A percentile compares a stretch with the other conserved stretches of the same genome.
Conservation (phyloP, 202 grass and related monocot species). For the Digitaria exilis region DNA sequence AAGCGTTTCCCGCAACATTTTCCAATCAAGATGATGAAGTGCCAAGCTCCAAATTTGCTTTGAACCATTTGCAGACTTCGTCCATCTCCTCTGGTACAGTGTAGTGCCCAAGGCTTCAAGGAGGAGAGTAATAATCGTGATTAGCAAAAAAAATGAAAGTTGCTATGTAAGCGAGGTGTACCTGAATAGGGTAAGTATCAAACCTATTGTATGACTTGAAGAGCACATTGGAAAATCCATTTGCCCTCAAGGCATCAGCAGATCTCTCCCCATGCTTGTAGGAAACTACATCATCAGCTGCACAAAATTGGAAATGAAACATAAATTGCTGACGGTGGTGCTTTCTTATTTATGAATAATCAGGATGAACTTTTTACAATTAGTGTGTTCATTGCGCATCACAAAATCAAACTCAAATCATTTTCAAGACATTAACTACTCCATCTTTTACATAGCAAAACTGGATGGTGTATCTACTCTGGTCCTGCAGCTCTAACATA, state of each 20-base stretch:
- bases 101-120: conserved; percentile 86
- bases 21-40: conserved; percentile 49
- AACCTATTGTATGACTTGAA: conserved; percentile 92
- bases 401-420: not conserved
- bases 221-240: conserved; percentile 70
- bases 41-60: conserved; percentile 51
- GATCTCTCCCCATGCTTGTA: conserved; percentile 94
- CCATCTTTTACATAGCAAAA: too few relatives aligned
- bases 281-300: conserved; percentile 89
- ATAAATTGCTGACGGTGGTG: not conserved
- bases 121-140: not conserved
- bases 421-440: not conserved
- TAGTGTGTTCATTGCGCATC: not conserved
- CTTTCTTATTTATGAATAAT: not conserved
- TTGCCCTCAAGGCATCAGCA: conserved; percentile 64
- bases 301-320: conserved; percentile 35
- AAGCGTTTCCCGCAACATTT: conserved; percentile 15
- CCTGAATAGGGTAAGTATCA: not conserved
- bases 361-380: not conserved
- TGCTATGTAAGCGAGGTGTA: not conserved
- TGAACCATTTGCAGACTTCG: conserved; percentile 83
- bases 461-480: not conserved
- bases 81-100: conserved; percentile 94
- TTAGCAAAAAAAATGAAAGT: not conserved
- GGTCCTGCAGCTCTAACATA: conserved; percentile 4